These are phyloP conservation scores for Ceratocystis cubensis DNA, from an alignment of 2,329 filamentous ascomycete genomes.

Conservation along the genomic window DNA sequence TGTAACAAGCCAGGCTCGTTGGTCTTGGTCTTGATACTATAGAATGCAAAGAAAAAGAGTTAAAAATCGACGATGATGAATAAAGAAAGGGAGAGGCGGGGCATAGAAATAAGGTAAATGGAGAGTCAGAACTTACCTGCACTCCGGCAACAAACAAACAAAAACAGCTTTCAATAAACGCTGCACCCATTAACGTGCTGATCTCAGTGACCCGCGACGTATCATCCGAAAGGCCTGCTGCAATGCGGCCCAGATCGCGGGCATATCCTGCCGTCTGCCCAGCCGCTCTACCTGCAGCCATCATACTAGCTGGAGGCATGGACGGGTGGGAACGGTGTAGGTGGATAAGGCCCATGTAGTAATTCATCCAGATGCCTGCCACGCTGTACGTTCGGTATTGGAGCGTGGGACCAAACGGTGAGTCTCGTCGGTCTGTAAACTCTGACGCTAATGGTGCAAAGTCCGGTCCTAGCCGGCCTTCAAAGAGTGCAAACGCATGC, in stretches of 20 bases:
- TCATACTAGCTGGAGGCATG: conserved; percentile 85
- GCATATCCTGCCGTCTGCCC: conserved; percentile 58
- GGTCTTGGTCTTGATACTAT: conserved; percentile 56
- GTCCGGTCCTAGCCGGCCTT: conserved; percentile 53
- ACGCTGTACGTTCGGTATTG: conserved; percentile 82
- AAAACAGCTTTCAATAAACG: conserved; percentile 70
- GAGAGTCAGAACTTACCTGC: conserved; percentile 36
- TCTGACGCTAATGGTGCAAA: conserved; percentile 67
- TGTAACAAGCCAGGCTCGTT: conserved; percentile 66
- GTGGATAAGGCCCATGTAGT: conserved; percentile 72
- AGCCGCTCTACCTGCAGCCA: conserved; percentile 69
- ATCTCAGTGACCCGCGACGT: conserved; percentile 44
- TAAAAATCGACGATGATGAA: not conserved
- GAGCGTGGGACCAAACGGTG: conserved; percentile 71
- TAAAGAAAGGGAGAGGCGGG: not conserved
- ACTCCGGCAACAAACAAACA: conserved; percentile 79
- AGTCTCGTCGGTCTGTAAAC: conserved; percentile 43
- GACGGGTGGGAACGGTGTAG: conserved; percentile 71
- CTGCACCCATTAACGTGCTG: conserved; percentile 65
- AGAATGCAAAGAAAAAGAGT: conserved; percentile 20
- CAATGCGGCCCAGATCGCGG: conserved; percentile 65
- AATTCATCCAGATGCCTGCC: conserved; percentile 75
- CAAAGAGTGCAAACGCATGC: conserved; percentile 55
- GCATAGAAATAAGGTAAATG: not conserved
- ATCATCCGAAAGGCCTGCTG: conserved; percentile 54